phyloP scores from a whole-genome alignment of 164 flowering plant genomes.

The Pachysandra terminalis region DNA sequence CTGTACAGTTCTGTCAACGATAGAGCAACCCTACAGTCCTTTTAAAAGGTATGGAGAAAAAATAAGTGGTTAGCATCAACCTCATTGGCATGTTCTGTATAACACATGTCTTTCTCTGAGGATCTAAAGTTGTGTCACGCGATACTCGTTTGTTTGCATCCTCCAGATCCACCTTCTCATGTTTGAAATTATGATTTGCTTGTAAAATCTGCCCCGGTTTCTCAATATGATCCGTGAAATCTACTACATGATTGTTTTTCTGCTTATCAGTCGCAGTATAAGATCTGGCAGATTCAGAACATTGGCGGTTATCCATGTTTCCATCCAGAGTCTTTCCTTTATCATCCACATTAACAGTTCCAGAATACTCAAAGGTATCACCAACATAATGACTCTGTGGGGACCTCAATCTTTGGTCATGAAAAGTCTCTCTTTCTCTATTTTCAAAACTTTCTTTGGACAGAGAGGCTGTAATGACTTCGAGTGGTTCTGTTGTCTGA shows the following conservation, averaged over 20 bases:
- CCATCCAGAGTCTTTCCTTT: constrained; percentile 16
- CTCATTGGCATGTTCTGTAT: constrained; percentile 72
- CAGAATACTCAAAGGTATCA: constrained; percentile 16
- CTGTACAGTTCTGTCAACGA: background rate
- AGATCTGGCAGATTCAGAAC: constrained; percentile 20
- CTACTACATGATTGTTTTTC: constrained; percentile 14
- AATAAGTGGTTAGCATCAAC: constrained; percentile 24
- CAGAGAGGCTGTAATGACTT: constrained; percentile 46
- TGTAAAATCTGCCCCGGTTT: constrained; percentile 23
- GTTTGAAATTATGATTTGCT: constrained; percentile 18
- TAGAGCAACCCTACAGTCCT: background rate
- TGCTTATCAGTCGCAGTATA: constrained; percentile 25
- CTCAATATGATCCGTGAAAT: constrained; percentile 13
- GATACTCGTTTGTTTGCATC: constrained; percentile 57
- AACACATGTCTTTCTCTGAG: constrained; percentile 47
- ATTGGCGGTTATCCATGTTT: constrained; percentile 18
- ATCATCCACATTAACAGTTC: constrained; percentile 16
- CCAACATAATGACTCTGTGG: constrained; percentile 8
- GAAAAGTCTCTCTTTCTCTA: constrained; percentile 14
- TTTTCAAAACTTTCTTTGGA: constrained; percentile 30
- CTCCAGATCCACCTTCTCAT: constrained; percentile 43
- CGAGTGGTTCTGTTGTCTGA: constrained; percentile 40
- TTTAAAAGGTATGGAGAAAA: background rate
- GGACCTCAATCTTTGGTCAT: constrained; percentile 12
- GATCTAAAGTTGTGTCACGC: constrained; percentile 58